Evolutionary conservation across 2,329 filamentous ascomycete species (phyloP), one percentile per base, ranked within the genome.

Genomic region (Diplodia sapinea): DNA sequence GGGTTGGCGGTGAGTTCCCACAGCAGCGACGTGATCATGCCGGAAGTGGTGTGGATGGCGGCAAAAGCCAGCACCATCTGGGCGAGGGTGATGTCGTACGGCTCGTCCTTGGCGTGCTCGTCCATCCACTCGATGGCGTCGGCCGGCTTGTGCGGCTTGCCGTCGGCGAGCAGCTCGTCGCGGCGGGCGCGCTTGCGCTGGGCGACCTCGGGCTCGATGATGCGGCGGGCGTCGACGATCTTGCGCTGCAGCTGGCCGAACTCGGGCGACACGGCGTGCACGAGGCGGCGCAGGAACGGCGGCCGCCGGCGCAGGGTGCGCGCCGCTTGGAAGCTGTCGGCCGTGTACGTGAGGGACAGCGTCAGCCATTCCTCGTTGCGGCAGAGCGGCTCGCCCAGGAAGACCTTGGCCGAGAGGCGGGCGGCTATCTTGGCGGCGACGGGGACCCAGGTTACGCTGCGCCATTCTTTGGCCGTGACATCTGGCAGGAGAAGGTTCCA

Each of bases 291-390:
- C 6, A 80, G 67, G 49, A 77, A 73, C 0, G 70, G 67, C 12
- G 81, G 80, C 43, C 77, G 71, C 38, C 74, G 72, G 33, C 78
- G 77, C 5, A 81, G 73, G 4, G 75, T 65, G 23, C 75, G 57
- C 23, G 77, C 68, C 3, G 74, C 78, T 1, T 74, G 69, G 33
- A 79, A 78, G 1, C 78, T 68, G 29, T 80, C 76, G 40, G 76
- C 71, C 0, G 78, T 76, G 71, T 80, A 81, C 36, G 72, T 68
- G 12, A 73, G 75, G 26, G 75, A 72, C 1, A 76, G 72, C 0
- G 73, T 66, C 15, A 81, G 71, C 80, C 81, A 83, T 63, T 77
- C 71, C 66, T 77, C 71, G 66, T 82, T 79, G 26, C 74, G 74
- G 61, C 77, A 78, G 8, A 81, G 70, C 4, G 70, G 69, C 4